These are phyloP conservation scores for Saraca asoca DNA, from an alignment of 331 rosid genomes.

Conservation along the genomic window DNA sequence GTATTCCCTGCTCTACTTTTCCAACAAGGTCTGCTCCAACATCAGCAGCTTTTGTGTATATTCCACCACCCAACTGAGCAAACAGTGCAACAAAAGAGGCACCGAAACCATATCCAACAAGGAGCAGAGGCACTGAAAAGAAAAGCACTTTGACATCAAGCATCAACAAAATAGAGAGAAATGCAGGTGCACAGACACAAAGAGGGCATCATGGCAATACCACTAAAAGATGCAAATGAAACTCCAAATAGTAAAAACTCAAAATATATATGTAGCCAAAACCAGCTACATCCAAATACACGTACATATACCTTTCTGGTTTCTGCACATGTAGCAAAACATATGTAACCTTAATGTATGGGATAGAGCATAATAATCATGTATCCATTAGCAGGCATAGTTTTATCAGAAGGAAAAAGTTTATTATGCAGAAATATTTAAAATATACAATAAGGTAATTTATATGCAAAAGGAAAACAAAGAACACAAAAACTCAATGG, in stretches of 20 bases:
- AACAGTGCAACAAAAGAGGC: slow-evolving; percentile 98
- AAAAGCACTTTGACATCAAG: slow-evolving; percentile 38
- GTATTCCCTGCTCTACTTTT: slow-evolving; percentile 99
- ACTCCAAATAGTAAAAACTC: slow-evolving; percentile 16
- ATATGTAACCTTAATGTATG: too few relatives aligned
- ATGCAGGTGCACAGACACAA: neutral
- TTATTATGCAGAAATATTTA: too few relatives aligned
- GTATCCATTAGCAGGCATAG: too few relatives aligned
- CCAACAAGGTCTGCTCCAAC: slow-evolving; percentile 99
- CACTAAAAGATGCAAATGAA: slow-evolving; percentile 14
- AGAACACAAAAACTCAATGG: too few relatives aligned
- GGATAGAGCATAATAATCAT: too few relatives aligned
- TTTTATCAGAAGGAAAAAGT: too few relatives aligned
- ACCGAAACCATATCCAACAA: slow-evolving; percentile 98
- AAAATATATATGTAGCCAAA: slow-evolving; percentile 7
- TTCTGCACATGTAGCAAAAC: too few relatives aligned
- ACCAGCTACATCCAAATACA: neutral
- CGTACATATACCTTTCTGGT: too few relatives aligned
- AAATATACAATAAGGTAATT: too few relatives aligned
- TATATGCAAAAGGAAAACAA: too few relatives aligned
- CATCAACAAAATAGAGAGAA: neutral
- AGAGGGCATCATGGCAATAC: slow-evolving; percentile 1
- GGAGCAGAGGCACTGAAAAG: slow-evolving; percentile 97
- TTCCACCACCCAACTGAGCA: slow-evolving; percentile 99
- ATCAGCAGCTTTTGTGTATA: slow-evolving; percentile 97